phyloP scores from a whole-genome alignment of 345 rosid species.

The Lepidium aucheri region DNA sequence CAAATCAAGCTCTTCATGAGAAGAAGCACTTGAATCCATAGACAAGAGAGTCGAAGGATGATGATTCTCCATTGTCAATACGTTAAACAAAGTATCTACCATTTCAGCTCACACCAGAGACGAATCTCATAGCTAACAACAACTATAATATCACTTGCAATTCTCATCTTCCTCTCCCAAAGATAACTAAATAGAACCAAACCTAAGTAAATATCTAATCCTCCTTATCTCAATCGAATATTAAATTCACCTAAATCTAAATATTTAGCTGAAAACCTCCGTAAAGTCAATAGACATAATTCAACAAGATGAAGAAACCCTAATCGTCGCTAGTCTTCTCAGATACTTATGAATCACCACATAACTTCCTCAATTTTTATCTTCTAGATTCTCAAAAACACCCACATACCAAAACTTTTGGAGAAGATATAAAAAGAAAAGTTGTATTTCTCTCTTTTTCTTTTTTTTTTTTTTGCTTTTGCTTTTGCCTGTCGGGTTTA shows the following conservation, averaged over 20 bases:
- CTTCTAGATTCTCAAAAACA: not conserved
- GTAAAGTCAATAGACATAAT: conserved; percentile 14
- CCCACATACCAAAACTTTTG: not conserved
- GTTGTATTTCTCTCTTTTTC: not conserved
- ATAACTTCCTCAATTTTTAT: not conserved
- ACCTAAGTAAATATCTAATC: not conserved
- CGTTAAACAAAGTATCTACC: conserved; percentile 57
- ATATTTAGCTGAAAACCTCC: conserved; percentile 25
- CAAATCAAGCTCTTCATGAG: conserved; percentile 84
- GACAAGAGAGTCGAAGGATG: conserved; percentile 91
- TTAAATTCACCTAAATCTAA: conserved; percentile 40
- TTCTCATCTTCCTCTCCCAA: conserved; percentile 27
- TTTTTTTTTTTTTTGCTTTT: no score
- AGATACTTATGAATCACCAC: not conserved
- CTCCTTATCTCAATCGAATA: not conserved
- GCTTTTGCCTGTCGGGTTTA: not conserved
- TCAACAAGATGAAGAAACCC: conserved; percentile 30
- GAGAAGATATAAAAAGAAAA: not conserved
- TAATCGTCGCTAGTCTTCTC: not conserved
- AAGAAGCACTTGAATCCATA: conserved; percentile 89
- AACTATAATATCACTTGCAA: conserved; percentile 31
- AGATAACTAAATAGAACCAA: not conserved
- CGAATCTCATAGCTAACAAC: conserved; percentile 30
- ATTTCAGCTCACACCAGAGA: conserved; percentile 28
- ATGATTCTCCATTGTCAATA: conserved; percentile 80